Evolutionary conservation across 805 yeast genomes (phyloP).

Genomic region (Starmerella potacharoeniae): DNA sequence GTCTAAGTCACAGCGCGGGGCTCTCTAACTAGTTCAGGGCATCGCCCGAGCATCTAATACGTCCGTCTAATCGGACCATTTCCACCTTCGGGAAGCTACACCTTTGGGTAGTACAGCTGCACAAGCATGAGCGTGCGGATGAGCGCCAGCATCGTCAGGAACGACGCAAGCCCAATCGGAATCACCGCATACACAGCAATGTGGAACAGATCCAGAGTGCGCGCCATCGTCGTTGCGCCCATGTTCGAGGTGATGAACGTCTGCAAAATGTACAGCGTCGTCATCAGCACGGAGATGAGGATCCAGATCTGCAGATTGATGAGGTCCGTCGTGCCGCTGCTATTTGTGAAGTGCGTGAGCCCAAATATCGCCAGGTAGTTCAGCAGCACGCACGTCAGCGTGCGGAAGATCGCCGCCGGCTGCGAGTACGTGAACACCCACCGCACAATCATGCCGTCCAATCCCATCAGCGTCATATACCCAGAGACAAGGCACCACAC

Average conservation of each 20-base stretch:
- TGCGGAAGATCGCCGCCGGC: conserved; percentile 77
- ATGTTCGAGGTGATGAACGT: conserved; percentile 69
- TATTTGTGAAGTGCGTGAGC: conserved; percentile 46
- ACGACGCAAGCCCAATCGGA: conserved; percentile 94
- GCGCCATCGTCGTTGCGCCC: conserved; percentile 27
- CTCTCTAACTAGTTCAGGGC: too few species aligned
- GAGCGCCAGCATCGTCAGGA: conserved; percentile 78
- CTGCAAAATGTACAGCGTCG: conserved; percentile 71
- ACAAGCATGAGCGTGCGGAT: conserved; percentile 64
- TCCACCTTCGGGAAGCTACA: conserved; percentile 29
- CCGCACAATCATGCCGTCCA: conserved; percentile 82
- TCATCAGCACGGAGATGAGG: conserved; percentile 70
- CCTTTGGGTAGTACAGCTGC: conserved; percentile 34
- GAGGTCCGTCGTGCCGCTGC: conserved; percentile 48
- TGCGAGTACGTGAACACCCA: conserved; percentile 86
- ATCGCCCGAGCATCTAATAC: too few species aligned
- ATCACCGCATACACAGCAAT: conserved; percentile 94
- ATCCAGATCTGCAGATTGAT: conserved; percentile 83
- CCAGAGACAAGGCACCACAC: conserved; percentile 90
- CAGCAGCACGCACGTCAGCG: conserved; percentile 69
- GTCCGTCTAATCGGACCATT: too few species aligned
- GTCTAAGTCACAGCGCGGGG: too few species aligned
- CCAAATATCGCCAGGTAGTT: conserved; percentile 60
- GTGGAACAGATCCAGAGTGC: conserved; percentile 77
- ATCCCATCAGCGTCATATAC: conserved; percentile 66